These are phyloP conservation scores for Aphanoascus verrucosus DNA, from an alignment of 2,329 filamentous ascomycete genomes.

Conservation along the genomic window DNA sequence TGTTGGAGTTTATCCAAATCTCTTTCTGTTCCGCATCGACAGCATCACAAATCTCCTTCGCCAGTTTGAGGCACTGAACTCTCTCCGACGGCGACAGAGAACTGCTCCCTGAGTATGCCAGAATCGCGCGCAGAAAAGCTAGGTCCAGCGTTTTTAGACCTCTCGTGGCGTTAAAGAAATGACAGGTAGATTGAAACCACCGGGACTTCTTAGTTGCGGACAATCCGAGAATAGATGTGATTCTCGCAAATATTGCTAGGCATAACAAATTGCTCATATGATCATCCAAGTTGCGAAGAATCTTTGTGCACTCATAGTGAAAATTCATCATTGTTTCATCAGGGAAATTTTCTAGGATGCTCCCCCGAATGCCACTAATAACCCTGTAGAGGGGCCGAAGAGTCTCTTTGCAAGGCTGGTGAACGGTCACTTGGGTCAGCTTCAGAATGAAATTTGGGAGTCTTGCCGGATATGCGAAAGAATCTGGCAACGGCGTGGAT, in stretches of 20 bases:
- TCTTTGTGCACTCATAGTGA: conserved; percentile 29
- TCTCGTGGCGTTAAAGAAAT: conserved; percentile 33
- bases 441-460: conserved; percentile 27
- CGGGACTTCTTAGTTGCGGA: not conserved
- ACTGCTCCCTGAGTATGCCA: conserved; percentile 32
- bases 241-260: conserved; percentile 31
- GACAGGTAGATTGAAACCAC: conserved; percentile 29
- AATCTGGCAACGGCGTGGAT: conserved; percentile 25
- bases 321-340: conserved; percentile 28
- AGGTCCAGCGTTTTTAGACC: conserved; percentile 34
- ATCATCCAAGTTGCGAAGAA: conserved; percentile 31
- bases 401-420: conserved; percentile 25
- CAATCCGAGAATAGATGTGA: conserved; percentile 18
- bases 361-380: conserved; percentile 23
- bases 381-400: conserved; percentile 28
- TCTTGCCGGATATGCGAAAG: conserved; percentile 25
- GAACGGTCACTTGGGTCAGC: conserved; percentile 23
- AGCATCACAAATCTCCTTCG: conserved; percentile 27
- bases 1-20: conserved; percentile 27
- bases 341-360: conserved; percentile 24
- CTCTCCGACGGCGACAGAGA: conserved; percentile 22
- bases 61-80: conserved; percentile 29
- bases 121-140: conserved; percentile 31
- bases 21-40: conserved; percentile 26
- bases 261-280: conserved; percentile 33